Evolutionary conservation across 2,329 filamentous ascomycete genomes (phyloP).

Genomic region (Fusarium transvaalense): DNA sequence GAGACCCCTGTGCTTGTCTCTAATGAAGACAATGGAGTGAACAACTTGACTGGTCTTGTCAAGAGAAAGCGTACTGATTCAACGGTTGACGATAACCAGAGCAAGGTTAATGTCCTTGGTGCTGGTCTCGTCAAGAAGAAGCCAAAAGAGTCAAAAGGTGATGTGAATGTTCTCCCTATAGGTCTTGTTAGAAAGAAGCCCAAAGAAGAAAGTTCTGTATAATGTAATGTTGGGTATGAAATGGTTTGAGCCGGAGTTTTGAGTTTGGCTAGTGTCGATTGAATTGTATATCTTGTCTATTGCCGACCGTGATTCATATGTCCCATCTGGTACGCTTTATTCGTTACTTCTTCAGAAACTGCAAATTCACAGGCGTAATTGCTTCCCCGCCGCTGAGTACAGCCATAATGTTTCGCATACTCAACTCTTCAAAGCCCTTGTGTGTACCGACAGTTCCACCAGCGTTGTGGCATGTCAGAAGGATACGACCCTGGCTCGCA

Average conservation of each 20-base stretch:
- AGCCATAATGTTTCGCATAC: conserved; percentile 74
- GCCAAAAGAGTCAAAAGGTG: conserved; percentile 55
- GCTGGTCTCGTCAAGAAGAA: conserved; percentile 67
- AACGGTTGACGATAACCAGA: conserved; percentile 28
- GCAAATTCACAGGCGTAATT: conserved; percentile 73
- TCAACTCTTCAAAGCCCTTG: conserved; percentile 74
- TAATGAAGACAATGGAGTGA: conserved; percentile 50
- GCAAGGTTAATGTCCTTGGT: conserved; percentile 61
- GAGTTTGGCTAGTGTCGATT: conserved; percentile 20
- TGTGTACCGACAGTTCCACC: conserved; percentile 76
- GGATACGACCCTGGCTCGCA: conserved; percentile 59
- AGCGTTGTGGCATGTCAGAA: conserved; percentile 76
- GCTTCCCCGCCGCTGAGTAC: conserved; percentile 65
- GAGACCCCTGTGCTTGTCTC: conserved; percentile 38
- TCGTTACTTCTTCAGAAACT: conserved; percentile 57
- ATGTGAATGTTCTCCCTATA: conserved; percentile 62
- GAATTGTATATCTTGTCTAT: conserved; percentile 5
- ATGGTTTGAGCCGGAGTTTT: conserved; percentile 37
- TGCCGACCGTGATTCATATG: too few relatives aligned
- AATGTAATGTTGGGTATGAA: conserved; percentile 3
- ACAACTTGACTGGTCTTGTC: conserved; percentile 63
- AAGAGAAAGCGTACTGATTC: conserved; percentile 60
- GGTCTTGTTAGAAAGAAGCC: conserved; percentile 69
- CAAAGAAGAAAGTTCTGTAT: conserved; percentile 54
- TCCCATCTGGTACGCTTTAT: conserved; percentile 9